Base-by-base conservation (phyloP, 1,139 yeast genomes). In the Geotrichum klebahnii region DNA sequence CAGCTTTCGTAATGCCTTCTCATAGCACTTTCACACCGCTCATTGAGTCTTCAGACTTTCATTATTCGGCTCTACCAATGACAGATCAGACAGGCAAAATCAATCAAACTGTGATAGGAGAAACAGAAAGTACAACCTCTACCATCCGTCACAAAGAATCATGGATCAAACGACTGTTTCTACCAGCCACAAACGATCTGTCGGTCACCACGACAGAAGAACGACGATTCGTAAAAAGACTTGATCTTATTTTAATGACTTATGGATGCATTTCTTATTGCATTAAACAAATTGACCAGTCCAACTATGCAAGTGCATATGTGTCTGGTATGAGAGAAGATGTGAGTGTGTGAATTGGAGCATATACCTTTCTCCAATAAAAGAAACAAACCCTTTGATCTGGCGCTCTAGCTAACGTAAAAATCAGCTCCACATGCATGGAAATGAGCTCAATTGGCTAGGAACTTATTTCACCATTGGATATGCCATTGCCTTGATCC, bases 251-350 rank as follows among this genome's bases (percentile, higher is more conserved):
- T 28, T 23, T 44, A 20, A 44, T 44, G 48, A 36, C 43, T 12
- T 44, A 36, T 37, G 48, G 43, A 4, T 44, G 48, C 32, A 3
- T 44, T 16, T 31, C 48, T 5, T 37, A 44, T 23, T 28, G 29
- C 22, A 44, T 44, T 14, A 44, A 44, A 29, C 29, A 34, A 17
- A 44, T 70, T 19, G 73, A 69, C 53, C 66, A 68, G 55, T 53
- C 65, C 22, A 69, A 68, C 48, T 53, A 69, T 48, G 59, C 60
- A 28, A 67, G 66, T 46, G 81, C 85, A 1, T 81, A 77, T 60
- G 81, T 79, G 35, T 77, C 79, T 50, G 84, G 85, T 17, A 79
- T 81, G 84, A 68, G 72, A 51, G 82, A 80, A 55, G 75, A 75
- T 55, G 42, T 44, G 17, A n/a, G 47, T 44, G 5, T n/a, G 44